phyloP scores from a whole-genome alignment of 768 basidiomycete species.

The Pulveroboletus frians region DNA sequence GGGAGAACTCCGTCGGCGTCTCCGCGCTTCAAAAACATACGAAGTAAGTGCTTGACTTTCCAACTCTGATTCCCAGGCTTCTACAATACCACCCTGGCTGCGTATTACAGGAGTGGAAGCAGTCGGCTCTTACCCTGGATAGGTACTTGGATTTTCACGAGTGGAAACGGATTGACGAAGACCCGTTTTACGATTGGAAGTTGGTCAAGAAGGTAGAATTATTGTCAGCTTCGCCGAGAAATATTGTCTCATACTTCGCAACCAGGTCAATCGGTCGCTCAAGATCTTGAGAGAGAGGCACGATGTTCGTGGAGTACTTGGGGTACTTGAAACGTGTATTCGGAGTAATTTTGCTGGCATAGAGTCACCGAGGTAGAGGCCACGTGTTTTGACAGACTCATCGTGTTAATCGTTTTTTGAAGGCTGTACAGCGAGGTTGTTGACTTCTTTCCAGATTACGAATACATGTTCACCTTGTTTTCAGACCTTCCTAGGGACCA shows the following conservation, averaged over 20 bases:
- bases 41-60: conserved; percentile 39
- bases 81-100: not conserved
- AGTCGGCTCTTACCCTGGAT: conserved; percentile 72
- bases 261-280: conserved; percentile 71
- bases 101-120: conserved; percentile 73
- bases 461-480: conserved; percentile 8
- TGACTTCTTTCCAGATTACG: not conserved
- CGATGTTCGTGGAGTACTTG: conserved; percentile 82
- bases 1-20: conserved; percentile 65
- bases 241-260: not conserved
- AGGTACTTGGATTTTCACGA: conserved; percentile 77
- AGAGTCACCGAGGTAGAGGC: conserved; percentile 67
- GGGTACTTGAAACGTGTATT: conserved; percentile 87
- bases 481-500: conserved; percentile 90
- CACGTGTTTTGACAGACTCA: not conserved
- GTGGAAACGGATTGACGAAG: conserved; percentile 88
- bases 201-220: conserved; percentile 64
- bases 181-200: conserved; percentile 88
- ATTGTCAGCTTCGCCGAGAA: not conserved
- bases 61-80: not conserved
- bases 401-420: conserved; percentile 6
- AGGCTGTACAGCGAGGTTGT: conserved; percentile 84
- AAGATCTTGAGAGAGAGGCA: conserved; percentile 63
- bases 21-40: conserved; percentile 73
- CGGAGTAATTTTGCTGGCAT: conserved; percentile 91